Base-by-base conservation (phyloP, 1,139 yeast genomes). In the Zygosaccharomyces pseudobailii region DNA sequence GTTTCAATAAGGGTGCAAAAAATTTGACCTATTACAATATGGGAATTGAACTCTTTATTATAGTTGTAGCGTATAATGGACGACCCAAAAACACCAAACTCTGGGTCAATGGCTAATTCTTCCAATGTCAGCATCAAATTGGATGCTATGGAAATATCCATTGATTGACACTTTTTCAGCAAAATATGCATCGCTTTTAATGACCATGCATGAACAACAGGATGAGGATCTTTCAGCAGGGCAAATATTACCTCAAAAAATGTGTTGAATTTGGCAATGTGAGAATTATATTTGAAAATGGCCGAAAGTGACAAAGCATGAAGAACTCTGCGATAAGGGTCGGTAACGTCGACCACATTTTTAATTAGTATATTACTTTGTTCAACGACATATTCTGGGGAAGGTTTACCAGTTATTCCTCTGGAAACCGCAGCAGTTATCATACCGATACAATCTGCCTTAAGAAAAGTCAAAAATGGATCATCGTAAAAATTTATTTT, bases 151-250 rank as follows among this genome's bases (percentile, higher is more conserved):
- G 61, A 55, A 0, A 70, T 58, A 31, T 68, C 70, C 46, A 79
- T 74, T 8, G 80, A 78, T 40, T 79, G 62, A 47, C 82, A 85
- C 4, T 78, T 71, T 40, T 79, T 80, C 42, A 88, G 72, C 10
- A 86, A 68, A 5, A 76, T 69, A 3, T 76, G 66, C 34, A 86
- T 65, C 0, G 95, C 77, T 45, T 76, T 76, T 52, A 89, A 63
- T 0, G 94, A 75, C 73, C 87, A 84, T 48, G 78, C 75, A 61
- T 87, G 89, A 10, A 92, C 89, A 3, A 79, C 70, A 0, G 96
- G 96, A 61, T 90, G 92, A 0, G 96, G 94, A 66, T 90, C 97
- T 33, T 71, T 71, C 3, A 85, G 68, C 39, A 90, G 71, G 21
- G 87, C 84, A 17, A 74, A 66, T 7, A 83, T 63, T 4, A 87